phyloP scores from a whole-genome alignment of 768 basidiomycete species.

The Tulasnella sp. region DNA sequence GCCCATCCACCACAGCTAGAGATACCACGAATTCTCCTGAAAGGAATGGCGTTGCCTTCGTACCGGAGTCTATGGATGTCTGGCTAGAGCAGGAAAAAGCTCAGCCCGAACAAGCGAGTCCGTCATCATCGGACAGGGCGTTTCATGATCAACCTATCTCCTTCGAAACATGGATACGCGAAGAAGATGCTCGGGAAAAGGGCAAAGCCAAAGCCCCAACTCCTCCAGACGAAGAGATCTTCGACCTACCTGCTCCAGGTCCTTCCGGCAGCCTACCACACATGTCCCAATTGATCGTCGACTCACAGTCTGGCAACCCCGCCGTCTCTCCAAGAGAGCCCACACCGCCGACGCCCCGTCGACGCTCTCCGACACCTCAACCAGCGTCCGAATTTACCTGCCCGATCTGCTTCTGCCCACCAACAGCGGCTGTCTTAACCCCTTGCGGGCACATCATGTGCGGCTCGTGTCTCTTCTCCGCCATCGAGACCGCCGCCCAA shows the following conservation, averaged over 20 bases:
- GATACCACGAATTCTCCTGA: not conserved
- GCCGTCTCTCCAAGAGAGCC: not conserved
- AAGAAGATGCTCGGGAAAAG: not conserved
- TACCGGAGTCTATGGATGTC: not conserved
- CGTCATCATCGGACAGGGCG: not conserved
- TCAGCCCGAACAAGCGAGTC: not conserved
- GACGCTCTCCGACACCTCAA: not conserved
- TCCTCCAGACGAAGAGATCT: not conserved
- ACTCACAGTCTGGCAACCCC: not conserved
- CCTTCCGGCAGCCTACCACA: not conserved
- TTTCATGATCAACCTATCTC: not conserved
- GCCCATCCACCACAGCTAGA: not conserved
- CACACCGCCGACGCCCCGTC: not conserved
- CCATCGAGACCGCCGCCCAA: slow-evolving; percentile 50
- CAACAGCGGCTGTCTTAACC: slow-evolving; percentile 62
- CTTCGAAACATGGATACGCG: not conserved
- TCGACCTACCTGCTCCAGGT: not conserved
- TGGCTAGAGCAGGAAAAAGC: not conserved
- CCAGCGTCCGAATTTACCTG: slow-evolving; percentile 40
- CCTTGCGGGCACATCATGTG: slow-evolving; percentile 75
- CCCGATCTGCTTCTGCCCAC: slow-evolving; percentile 69
- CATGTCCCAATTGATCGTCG: not conserved
- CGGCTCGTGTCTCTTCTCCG: slow-evolving; percentile 61
- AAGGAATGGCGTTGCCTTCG: not conserved
- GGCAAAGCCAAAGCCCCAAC: not conserved